Evolutionary conservation across 1,139 yeast genomes (phyloP), one percentile per base, ranked within the genome.

Genomic region (Kodamaea alishanica): DNA sequence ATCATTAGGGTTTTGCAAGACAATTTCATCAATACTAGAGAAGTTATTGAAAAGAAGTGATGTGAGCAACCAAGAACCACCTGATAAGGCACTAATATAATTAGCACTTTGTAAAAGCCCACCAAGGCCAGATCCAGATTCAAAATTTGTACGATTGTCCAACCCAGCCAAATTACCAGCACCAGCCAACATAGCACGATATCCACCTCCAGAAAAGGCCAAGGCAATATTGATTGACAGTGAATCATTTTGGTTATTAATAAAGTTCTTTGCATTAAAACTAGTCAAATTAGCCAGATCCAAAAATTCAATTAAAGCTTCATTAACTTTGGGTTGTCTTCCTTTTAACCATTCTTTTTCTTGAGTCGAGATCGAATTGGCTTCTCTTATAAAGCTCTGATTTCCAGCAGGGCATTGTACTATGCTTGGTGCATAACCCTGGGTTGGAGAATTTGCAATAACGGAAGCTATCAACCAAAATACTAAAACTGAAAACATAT

Each of bases 151-250:
- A 52, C 96, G 72, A 50, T 77, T 75, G 57, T 89, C 97, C 43
- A 87, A 61, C 1, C 92, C 96, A 10, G 90, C 69, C 30, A 88
- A 61, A 58, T 82, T 81, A 30, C 97, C 96, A 2, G 95, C 96
- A n/a, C 96, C 96, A 40, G 72, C 64, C 31, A 88, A 64, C 96
- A 88, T 86, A 37, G 96, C 95, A 43, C 97, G 75, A 62, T 86
- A 88, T 3, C 96, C 95, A 52, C 97, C 97, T 30, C 97, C 97
- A 5, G 92, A 80, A 55, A 86, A 84, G 3, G 95, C 89, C 15
- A 88, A 55, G 3, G 84, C 96, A 39, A 87, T 70, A 36, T 65
- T 71, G 39, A 76, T 68, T 25, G 73, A 63, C 32, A 60, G 46
- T 44, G 59, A 65, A 51, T 41, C 63, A 56, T 54, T 49, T 8